phyloP scores from a whole-genome alignment of 805 yeast species.

The Myxozyma monticola region DNA sequence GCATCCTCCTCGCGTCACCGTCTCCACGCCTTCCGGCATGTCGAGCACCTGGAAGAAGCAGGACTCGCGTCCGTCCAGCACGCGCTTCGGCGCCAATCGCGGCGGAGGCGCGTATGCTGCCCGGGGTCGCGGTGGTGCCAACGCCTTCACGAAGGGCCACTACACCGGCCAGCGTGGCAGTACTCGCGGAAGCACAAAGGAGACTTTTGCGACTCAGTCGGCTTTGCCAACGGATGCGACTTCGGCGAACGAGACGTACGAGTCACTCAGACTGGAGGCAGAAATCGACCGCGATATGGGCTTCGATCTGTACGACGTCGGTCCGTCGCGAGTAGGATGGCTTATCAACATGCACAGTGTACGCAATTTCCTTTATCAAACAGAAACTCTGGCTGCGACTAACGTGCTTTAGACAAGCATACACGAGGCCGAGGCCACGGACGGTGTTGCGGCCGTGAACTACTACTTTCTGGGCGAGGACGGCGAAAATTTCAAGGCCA shows the following conservation, averaged over 20 bases:
- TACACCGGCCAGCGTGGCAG: neutral
- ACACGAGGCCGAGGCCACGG: constrained; percentile 54
- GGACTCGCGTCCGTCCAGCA: constrained; percentile 11
- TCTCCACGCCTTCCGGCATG: too few relatives aligned
- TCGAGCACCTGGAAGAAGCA: neutral
- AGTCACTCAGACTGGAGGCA: constrained; percentile 44
- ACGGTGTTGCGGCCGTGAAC: constrained; percentile 88
- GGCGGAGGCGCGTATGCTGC: too few relatives aligned
- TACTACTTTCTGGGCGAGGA: constrained; percentile 93
- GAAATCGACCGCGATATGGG: constrained; percentile 82
- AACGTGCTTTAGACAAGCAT: constrained; percentile 43
- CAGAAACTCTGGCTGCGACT: too few relatives aligned
- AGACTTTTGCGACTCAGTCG: neutral
- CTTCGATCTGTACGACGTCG: constrained; percentile 72
- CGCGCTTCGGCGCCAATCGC: constrained; percentile 9
- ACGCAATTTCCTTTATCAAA: neutral
- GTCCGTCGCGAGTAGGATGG: constrained; percentile 83
- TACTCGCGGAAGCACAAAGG: constrained; percentile 1
- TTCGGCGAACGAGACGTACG: constrained; percentile 5
- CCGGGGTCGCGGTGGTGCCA: constrained; percentile 15
- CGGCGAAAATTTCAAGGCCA: constrained; percentile 92
- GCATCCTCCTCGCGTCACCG: too few relatives aligned
- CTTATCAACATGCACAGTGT: constrained; percentile 78
- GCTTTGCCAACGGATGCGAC: constrained; percentile 15
- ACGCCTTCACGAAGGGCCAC: neutral